phyloP scores from a whole-genome alignment of 331 rosid species.

The Quercus phellos region DNA sequence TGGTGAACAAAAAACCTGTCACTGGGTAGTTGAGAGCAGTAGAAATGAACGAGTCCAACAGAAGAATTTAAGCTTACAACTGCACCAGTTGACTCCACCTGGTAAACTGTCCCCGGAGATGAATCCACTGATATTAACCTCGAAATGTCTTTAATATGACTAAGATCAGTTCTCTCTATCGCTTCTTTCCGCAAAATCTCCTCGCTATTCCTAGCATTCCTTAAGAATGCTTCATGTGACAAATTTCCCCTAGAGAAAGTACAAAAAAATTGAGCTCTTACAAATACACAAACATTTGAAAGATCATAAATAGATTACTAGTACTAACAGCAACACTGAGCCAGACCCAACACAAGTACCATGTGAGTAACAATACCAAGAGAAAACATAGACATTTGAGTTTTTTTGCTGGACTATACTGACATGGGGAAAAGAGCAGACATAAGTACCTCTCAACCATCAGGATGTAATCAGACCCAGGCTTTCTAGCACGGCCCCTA shows the following conservation, averaged over 20 bases:
- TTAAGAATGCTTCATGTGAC: slow-evolving; percentile 89
- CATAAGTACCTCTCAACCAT: slow-evolving; percentile 90
- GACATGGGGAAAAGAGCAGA: not conserved
- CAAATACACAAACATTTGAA: slow-evolving; percentile 18
- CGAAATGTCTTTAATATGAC: slow-evolving; percentile 83
- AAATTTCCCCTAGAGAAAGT: slow-evolving; percentile 64
- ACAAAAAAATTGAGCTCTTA: slow-evolving; percentile 20
- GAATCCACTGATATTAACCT: slow-evolving; percentile 78
- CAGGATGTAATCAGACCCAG: slow-evolving; percentile 93
- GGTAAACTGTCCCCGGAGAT: slow-evolving; percentile 76
- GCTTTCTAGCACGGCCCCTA: slow-evolving; percentile 99
- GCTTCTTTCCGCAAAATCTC: slow-evolving; percentile 96
- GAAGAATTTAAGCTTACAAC: slow-evolving; percentile 97
- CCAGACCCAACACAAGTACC: slow-evolving; percentile 36
- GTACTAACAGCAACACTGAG: slow-evolving; percentile 9
- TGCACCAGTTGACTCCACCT: slow-evolving; percentile 98
- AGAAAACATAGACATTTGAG: not conserved
- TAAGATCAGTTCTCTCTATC: slow-evolving; percentile 94
- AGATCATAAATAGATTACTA: not conserved
- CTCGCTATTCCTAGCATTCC: slow-evolving; percentile 95
- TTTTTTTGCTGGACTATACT: not conserved
- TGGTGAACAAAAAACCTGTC: slow-evolving; percentile 66
- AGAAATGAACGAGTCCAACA: slow-evolving; percentile 92
- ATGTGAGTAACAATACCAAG: not conserved
- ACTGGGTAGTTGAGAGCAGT: slow-evolving; percentile 98